Base-by-base conservation (phyloP, 345 rosid species). In the Eucalyptus coolabah region DNA sequence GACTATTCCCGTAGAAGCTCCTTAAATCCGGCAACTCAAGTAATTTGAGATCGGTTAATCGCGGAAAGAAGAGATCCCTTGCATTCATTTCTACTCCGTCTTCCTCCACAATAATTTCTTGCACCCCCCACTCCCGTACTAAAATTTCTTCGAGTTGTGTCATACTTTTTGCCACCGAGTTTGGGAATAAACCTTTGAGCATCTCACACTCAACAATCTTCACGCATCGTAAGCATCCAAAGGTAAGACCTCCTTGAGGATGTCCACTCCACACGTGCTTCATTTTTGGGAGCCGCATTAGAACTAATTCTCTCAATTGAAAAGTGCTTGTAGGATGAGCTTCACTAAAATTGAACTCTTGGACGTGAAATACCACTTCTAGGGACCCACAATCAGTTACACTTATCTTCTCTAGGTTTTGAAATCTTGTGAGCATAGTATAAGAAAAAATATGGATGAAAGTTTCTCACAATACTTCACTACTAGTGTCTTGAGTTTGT, bases 201-300 rank as follows among this genome's bases (percentile, higher is more conserved):
- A 6, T 67, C 21, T 32, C 42, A 67, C 80, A 67, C 4, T 8
- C 9, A 10, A 7, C 23, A 8, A 32, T 37, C 12, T 7, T 2
- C 12, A 67, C 4, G 12, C 3, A 16, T 32, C 1, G 42, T 4
- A 67, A 8, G 23, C 2, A 0, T 32, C 23, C 23, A 16, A 32
- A 67, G 23, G 4, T 8, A 17, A 17, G 42, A 32, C 12, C 6
- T 3, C 42, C 80, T 8, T 8, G 40, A 67, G 42, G 42, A 32
- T 16, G 4, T 17, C 12, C 42, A 32, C 80, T 67, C 80, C 80
- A 67, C 21, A 67, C 42, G 1, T 67, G 80, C 42, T 16, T 67
- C 80, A 67, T 67, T 67, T 67, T 67, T 8, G 23, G 42, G 42
- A 32, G 80, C 12, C 4, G 6, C 11, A 0, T 3, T 6, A 67